phyloP scores from a whole-genome alignment of 805 yeast genomes.

The Metschnikowia similis region DNA sequence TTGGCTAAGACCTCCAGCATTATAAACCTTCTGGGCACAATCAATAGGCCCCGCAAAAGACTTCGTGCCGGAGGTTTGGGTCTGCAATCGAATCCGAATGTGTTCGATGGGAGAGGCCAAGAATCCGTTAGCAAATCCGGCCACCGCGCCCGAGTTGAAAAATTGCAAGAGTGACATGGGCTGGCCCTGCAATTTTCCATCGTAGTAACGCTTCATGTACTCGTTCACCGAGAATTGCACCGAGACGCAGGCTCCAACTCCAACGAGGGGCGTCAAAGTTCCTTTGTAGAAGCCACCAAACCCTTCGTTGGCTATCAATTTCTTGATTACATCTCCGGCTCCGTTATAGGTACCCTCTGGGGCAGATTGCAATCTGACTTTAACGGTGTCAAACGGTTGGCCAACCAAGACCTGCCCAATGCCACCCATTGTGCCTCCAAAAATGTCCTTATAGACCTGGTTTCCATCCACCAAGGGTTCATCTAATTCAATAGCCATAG shows the following conservation, averaged over 20 bases:
- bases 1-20: slow-evolving; percentile 45
- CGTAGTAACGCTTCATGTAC: slow-evolving; percentile 80
- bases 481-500: slow-evolving; percentile 42
- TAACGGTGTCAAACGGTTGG: slow-evolving; percentile 94
- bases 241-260: slow-evolving; percentile 94
- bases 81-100: slow-evolving; percentile 88
- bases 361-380: slow-evolving; percentile 87
- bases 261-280: slow-evolving; percentile 43
- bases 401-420: slow-evolving; percentile 93
- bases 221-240: slow-evolving; percentile 95
- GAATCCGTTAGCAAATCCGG: slow-evolving; percentile 86
- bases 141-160: slow-evolving; percentile 82
- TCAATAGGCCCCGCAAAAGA: slow-evolving; percentile 70
- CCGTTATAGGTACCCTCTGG: slow-evolving; percentile 71
- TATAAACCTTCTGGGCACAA: slow-evolving; percentile 55
- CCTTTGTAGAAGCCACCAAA: slow-evolving; percentile 42
- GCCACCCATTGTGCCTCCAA: slow-evolving; percentile 94
- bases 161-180: slow-evolving; percentile 60
- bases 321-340: slow-evolving; percentile 71
- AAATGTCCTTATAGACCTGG: slow-evolving; percentile 67
- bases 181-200: slow-evolving; percentile 39
- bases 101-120: slow-evolving; percentile 94
- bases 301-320: slow-evolving; percentile 50
- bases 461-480: slow-evolving; percentile 34
- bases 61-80: slow-evolving; percentile 60